Evolutionary conservation across 768 basidiomycete genomes (phyloP).

Genomic region (Mycena chlorophos): DNA sequence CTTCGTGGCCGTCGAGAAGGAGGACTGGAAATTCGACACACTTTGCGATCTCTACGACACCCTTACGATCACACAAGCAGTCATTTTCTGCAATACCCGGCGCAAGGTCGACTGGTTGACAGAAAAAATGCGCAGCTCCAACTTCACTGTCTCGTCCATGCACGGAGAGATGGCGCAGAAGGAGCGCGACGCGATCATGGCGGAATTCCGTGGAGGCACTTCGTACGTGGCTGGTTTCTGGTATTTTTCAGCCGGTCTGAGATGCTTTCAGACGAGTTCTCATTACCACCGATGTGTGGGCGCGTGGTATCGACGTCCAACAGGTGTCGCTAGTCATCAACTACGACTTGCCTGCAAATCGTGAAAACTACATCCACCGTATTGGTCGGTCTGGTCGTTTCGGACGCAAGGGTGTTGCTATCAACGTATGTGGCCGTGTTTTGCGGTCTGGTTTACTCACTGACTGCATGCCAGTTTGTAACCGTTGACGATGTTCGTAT

Average conservation of each 20-base stretch:
- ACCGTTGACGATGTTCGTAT: slow-evolving; percentile 96
- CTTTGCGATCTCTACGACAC: slow-evolving; percentile 96
- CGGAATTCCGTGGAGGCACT: slow-evolving; percentile 67
- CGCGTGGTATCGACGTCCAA: slow-evolving; percentile 97
- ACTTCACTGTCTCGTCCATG: slow-evolving; percentile 76
- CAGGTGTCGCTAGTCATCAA: slow-evolving; percentile 97
- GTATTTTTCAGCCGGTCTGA: slow-evolving; percentile 3
- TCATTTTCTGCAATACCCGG: slow-evolving; percentile 97
- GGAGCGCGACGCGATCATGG: slow-evolving; percentile 93
- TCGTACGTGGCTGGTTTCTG: not conserved
- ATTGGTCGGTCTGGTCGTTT: slow-evolving; percentile 99
- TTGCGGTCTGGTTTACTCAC: slow-evolving; percentile 17
- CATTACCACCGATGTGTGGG: slow-evolving; percentile 95
- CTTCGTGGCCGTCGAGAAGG: slow-evolving; percentile 97
- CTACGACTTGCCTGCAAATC: slow-evolving; percentile 89
- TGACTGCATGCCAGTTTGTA: slow-evolving; percentile 60
- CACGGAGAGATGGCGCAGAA: slow-evolving; percentile 95
- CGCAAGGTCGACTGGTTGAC: slow-evolving; percentile 83
- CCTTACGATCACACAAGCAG: slow-evolving; percentile 83
- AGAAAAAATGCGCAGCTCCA: slow-evolving; percentile 95
- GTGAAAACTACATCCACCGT: slow-evolving; percentile 99
- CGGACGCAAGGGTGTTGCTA: slow-evolving; percentile 98
- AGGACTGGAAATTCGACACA: slow-evolving; percentile 99
- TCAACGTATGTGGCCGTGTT: slow-evolving; percentile 71
- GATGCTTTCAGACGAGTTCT: slow-evolving; percentile 67